These are phyloP conservation scores for Brettanomyces anomalus DNA, from an alignment of 805 yeast species.

Conservation along the genomic window DNA sequence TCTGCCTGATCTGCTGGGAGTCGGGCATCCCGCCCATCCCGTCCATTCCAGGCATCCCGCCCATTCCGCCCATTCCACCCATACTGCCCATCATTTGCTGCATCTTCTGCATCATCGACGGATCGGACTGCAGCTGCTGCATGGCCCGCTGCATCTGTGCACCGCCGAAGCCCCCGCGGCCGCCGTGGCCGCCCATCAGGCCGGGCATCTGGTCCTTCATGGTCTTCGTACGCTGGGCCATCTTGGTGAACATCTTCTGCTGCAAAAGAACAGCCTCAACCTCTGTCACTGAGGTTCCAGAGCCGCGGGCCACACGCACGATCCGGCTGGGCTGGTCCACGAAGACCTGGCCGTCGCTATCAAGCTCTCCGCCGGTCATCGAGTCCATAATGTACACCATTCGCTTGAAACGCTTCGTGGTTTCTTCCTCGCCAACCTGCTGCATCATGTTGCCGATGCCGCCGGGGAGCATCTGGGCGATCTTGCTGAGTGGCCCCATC, in stretches of 20 bases:
- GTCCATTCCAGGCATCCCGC: conserved; percentile 48
- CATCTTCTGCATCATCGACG: conserved; percentile 67
- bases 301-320: conserved; percentile 85
- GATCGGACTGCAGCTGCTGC: conserved; percentile 60
- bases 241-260: conserved; percentile 86
- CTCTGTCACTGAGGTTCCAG: conserved; percentile 87
- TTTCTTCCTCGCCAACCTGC: conserved; percentile 88
- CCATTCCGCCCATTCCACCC: conserved; percentile 55
- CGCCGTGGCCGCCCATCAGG: conserved; percentile 34
- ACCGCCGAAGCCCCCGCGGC: conserved; percentile 24
- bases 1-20: conserved; percentile 36
- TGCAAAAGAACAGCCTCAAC: conserved; percentile 89
- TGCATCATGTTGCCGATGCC: conserved; percentile 78
- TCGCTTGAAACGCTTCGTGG: conserved; percentile 70
- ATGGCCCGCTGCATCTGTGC: conserved; percentile 35
- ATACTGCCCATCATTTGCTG: conserved; percentile 64
- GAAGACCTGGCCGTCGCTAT: conserved; percentile 79
- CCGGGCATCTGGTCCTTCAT: conserved; percentile 28
- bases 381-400: conserved; percentile 93
- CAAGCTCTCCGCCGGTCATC: conserved; percentile 88
- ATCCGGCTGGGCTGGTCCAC: conserved; percentile 76
- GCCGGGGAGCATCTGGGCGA: conserved; percentile 92
- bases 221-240: conserved; percentile 72
- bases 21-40: conserved; percentile 31
- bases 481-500: conserved; percentile 93